phyloP scores from a whole-genome alignment of 2,329 filamentous ascomycete species.

The Aspergillus quadricinctus region DNA sequence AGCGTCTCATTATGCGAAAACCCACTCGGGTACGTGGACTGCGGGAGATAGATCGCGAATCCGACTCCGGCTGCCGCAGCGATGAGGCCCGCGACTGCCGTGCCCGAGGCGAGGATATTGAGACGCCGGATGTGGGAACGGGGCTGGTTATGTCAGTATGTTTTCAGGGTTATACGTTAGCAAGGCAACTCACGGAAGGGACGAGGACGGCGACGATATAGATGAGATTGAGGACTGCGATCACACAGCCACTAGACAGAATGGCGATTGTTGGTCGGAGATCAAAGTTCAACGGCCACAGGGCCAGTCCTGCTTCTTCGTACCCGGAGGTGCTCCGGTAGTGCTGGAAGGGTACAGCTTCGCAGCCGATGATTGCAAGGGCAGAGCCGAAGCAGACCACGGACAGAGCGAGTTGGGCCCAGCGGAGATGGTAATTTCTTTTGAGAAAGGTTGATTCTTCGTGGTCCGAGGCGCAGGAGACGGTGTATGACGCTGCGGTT shows the following conservation, averaged over 20 bases:
- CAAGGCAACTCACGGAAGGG: conserved; percentile 30
- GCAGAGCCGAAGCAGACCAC: conserved; percentile 26
- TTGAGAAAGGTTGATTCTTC: conserved; percentile 35
- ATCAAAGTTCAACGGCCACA: conserved; percentile 43
- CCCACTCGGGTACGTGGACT: conserved; percentile 24
- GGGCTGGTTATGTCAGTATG: conserved; percentile 22
- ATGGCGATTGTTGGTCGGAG: conserved; percentile 36
- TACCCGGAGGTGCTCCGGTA: conserved; percentile 37
- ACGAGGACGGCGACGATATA: conserved; percentile 31
- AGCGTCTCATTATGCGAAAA: conserved; percentile 34
- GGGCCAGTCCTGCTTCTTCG: conserved; percentile 28
- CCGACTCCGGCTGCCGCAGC: conserved; percentile 29
- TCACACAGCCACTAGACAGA: conserved; percentile 34
- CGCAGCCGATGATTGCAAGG: conserved; percentile 32
- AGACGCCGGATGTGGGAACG: conserved; percentile 31
- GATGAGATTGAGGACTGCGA: conserved; percentile 28
- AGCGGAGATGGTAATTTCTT: conserved; percentile 29
- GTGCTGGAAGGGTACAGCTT: conserved; percentile 35
- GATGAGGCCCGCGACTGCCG: conserved; percentile 34
- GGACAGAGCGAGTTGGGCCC: conserved; percentile 31
- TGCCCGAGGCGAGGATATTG: conserved; percentile 30
- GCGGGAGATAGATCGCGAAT: conserved; percentile 31
- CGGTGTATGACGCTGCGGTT: neutral
- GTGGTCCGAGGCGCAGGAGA: conserved; percentile 30
- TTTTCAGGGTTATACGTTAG: neutral